Conservation (phyloP, 148 eudicot genomes). For the Camellia sinensis region DNA sequence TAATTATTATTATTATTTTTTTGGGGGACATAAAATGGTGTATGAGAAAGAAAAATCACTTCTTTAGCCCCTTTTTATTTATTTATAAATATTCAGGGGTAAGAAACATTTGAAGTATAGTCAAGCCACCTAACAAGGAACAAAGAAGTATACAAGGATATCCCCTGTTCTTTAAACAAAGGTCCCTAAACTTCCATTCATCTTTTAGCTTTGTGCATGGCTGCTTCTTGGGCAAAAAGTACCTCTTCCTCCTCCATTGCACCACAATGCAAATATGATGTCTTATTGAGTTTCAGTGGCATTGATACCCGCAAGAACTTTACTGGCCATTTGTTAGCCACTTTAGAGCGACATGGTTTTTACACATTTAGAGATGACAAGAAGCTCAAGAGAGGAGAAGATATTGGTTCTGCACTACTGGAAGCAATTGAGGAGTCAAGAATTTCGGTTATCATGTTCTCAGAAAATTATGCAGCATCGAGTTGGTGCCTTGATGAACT, state of each 20-base stretch:
- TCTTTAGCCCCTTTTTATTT: no score
- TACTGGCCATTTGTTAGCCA: no score
- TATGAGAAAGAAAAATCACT: no score
- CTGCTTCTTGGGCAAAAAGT: neutral
- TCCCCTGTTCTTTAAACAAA: neutral
- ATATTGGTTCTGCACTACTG: neutral
- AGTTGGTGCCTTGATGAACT: slow-evolving; percentile 3
- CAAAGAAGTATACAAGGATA: neutral
- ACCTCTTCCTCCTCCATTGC: neutral
- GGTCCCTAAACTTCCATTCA: neutral
- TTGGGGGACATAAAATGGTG: no score
- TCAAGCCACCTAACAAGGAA: neutral
- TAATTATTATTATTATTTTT: no score
- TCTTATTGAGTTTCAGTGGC: neutral
- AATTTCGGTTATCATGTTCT: neutral
- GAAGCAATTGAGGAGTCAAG: slow-evolving; percentile 5
- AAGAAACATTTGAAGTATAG: no score
- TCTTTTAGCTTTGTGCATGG: neutral
- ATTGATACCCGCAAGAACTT: neutral
- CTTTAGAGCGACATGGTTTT: no score
- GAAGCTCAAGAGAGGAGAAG: neutral
- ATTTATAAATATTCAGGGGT: no score
- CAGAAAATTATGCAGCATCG: neutral
- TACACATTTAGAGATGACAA: no score
- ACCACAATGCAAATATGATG: neutral